Conservation (phyloP, 441 rosid species). For the Mallotus repandus region DNA sequence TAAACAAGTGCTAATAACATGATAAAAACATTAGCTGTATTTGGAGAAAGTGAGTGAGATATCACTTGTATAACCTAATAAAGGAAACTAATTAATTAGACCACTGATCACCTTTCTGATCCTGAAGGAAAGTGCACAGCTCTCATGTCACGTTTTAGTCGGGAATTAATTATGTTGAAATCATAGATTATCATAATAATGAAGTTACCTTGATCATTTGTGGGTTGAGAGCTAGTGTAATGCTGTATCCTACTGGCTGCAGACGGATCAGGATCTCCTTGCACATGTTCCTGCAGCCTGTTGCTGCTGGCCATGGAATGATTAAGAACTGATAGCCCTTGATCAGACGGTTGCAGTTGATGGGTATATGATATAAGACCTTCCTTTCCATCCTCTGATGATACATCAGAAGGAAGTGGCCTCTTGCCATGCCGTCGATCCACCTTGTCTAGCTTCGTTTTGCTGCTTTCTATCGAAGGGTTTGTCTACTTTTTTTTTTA, state of each 20-base stretch:
- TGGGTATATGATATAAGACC: background rate
- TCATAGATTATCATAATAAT: too few species aligned
- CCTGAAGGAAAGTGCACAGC: background rate
- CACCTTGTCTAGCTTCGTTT: background rate
- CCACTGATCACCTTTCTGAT: background rate
- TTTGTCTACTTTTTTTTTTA: background rate
- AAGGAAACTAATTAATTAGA: background rate
- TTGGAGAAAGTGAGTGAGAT: too few species aligned
- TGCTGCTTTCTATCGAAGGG: background rate
- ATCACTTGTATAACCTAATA: background rate
- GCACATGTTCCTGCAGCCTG: background rate
- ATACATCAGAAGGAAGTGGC: constrained; percentile 11
- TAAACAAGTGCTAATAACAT: background rate
- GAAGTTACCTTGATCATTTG: background rate
- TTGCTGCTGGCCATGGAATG: background rate
- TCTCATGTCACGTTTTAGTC: background rate
- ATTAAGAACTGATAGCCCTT: background rate
- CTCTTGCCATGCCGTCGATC: constrained; percentile 11
- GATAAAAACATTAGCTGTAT: too few species aligned
- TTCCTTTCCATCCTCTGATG: background rate
- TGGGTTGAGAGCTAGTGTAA: background rate
- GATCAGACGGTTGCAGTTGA: too few species aligned
- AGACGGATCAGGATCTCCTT: background rate
- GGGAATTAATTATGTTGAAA: background rate
- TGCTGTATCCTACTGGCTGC: background rate